Percentiles rank a stretch among this genome's conserved stretches.
These are phyloP conservation scores for Rhizopogon vinicolor DNA, from an alignment of 768 basidiomycete genomes.

Conservation along the genomic window DNA sequence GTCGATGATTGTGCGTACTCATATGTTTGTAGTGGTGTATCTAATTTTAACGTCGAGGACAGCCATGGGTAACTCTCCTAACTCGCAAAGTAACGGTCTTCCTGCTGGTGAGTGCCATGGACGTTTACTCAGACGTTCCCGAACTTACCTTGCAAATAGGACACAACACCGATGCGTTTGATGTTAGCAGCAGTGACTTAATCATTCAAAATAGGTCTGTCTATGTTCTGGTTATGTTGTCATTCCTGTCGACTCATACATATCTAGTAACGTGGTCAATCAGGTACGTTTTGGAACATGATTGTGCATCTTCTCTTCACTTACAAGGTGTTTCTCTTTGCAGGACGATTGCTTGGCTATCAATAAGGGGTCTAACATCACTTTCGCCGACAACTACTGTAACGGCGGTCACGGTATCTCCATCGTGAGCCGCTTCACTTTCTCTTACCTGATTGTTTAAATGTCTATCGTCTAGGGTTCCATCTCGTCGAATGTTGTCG, in stretches of 20 bases:
- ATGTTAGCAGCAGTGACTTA: slow-evolving; percentile 31
- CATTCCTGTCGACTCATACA: neutral
- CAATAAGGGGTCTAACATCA: slow-evolving; percentile 38
- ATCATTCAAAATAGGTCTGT: slow-evolving; percentile 26
- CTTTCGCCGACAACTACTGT: slow-evolving; percentile 50
- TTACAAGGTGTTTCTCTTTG: slow-evolving; percentile 2
- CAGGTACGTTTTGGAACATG: slow-evolving; percentile 9
- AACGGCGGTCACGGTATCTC: slow-evolving; percentile 62
- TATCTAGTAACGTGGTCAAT: slow-evolving; percentile 17
- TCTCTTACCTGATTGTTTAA: neutral
- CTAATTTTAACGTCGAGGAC: neutral
- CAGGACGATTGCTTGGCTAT: slow-evolving; percentile 64
- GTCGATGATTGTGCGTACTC: slow-evolving; percentile 52
- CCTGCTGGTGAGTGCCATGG: slow-evolving; percentile 36
- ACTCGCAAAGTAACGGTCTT: slow-evolving; percentile 42
- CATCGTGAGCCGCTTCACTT: slow-evolving; percentile 26
- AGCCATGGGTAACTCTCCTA: slow-evolving; percentile 52
- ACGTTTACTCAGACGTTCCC: neutral
- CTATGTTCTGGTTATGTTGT: neutral
- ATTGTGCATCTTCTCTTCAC: neutral
- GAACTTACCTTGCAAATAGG: slow-evolving; percentile 15
- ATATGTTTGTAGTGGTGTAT: neutral
- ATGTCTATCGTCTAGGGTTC: slow-evolving; percentile 42
- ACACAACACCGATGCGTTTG: slow-evolving; percentile 51
- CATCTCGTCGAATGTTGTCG: slow-evolving; percentile 39